A percentile compares a stretch with the other conserved stretches of the same genome.
These are phyloP conservation scores for Rhodotorula glutinis DNA, from an alignment of 1,284 basidiomycete genomes.

Conservation along the genomic window DNA sequence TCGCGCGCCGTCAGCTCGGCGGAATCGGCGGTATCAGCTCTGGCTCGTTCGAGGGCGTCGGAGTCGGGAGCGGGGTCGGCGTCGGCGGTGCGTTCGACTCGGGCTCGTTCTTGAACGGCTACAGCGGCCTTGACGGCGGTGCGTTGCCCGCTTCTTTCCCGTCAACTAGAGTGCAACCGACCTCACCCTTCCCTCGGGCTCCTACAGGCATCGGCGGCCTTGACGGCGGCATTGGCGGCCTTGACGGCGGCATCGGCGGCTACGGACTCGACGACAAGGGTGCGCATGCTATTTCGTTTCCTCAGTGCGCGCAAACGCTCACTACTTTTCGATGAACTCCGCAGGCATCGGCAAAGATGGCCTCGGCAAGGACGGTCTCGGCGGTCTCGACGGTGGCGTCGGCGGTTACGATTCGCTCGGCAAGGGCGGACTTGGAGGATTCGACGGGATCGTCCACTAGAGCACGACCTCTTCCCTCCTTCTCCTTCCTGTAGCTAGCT, in stretches of 20 bases:
- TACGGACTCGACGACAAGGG: too few relatives aligned
- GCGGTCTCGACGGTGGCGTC: background rate
- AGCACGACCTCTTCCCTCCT: too few relatives aligned
- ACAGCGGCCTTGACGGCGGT: background rate
- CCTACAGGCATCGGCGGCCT: background rate
- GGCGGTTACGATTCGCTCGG: background rate
- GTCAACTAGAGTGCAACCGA: too few relatives aligned
- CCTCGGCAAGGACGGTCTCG: background rate
- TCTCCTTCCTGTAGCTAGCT: too few relatives aligned
- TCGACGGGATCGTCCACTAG: too few relatives aligned
- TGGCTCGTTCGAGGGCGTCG: background rate
- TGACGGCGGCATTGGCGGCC: background rate
- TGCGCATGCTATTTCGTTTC: too few relatives aligned
- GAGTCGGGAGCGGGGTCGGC: background rate
- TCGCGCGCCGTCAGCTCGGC: too few relatives aligned
- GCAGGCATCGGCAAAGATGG: background rate
- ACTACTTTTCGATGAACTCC: background rate
- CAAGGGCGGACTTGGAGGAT: background rate
- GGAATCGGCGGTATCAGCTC: background rate
- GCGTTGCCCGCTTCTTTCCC: too few relatives aligned
- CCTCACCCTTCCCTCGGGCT: too few relatives aligned
- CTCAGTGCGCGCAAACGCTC: too few relatives aligned
- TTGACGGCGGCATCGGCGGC: background rate
- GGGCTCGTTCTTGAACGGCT: background rate
- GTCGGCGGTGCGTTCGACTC: too few relatives aligned